Conservation (phyloP, 441 rosid species). For the Manihot esculenta region DNA sequence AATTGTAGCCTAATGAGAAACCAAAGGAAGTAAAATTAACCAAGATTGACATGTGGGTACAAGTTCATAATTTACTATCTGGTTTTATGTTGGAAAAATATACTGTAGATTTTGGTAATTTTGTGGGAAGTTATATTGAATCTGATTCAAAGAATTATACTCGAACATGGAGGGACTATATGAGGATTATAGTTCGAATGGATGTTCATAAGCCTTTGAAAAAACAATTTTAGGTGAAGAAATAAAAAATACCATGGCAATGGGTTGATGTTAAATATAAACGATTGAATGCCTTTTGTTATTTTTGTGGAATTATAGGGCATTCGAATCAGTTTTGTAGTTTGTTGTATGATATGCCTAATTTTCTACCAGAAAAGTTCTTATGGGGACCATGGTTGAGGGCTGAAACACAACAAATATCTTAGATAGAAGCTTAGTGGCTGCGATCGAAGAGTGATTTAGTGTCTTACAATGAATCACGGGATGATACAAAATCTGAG, state of each 20-base stretch:
- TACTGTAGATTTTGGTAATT: neutral
- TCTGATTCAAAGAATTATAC: neutral
- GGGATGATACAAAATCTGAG: too few species aligned
- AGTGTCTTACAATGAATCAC: too few species aligned
- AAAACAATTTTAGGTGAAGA: too few species aligned
- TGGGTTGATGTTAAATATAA: neutral
- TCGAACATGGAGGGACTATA: neutral
- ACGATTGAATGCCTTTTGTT: too few species aligned
- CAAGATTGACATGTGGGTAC: neutral
- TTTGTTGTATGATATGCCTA: neutral
- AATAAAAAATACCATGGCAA: too few species aligned
- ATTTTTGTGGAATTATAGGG: neutral
- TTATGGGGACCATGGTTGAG: neutral
- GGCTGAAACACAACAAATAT: too few species aligned
- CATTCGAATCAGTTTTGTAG: neutral
- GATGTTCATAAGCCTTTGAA: neutral
- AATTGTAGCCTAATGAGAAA: neutral
- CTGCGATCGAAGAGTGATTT: too few species aligned
- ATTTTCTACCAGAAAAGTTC: neutral
- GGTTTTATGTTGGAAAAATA: neutral
- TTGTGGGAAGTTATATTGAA: neutral
- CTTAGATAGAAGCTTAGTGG: too few species aligned
- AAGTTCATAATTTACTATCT: neutral
- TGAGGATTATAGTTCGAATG: neutral
- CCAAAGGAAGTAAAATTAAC: neutral